Evolutionary conservation across 2,329 filamentous ascomycete species (phyloP), one percentile per base, ranked within the genome.

Genomic region (Echinosphaeria canescens): DNA sequence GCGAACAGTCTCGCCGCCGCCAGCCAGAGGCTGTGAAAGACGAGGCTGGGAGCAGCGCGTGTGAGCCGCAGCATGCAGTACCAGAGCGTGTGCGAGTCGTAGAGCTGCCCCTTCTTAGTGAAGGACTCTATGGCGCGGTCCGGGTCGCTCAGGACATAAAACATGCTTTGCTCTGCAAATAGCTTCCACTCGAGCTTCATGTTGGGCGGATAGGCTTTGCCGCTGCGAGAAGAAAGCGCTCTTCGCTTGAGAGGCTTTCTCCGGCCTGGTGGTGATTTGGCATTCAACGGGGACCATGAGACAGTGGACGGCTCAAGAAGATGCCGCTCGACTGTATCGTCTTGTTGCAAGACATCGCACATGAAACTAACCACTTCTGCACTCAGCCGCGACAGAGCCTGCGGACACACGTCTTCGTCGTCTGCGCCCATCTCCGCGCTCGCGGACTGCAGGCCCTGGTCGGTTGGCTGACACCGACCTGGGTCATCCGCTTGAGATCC

Each of bases 11-110:
- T 54, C 6, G 55, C 59, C 2, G 67, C 53, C 5, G 64, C 63
- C 34, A 64, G 51, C 71, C 71, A 76, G 5, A 75, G 49, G 36
- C 64, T 69, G 38, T 73, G 62, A 27, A 72, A 60, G 3, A 74
- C 64, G 13, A 73, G 41, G 25, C 50, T 62, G 4, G 66, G 62
- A 11, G 59, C 55, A 23, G 59, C 54, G 26, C 63, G 53, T 5
- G 60, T 67, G 42, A 74, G 47, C 29, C 61, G 59, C 29, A 69
- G 45, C 54, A 70, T 67, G 37, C 60, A 64, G 38, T 68, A 71
- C 64, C 62, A 74, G 2, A 69, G 46, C 10, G 58, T 63, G 27
- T 66, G 63, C 1, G 66, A 70, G 40, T 73, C 64, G 29, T 65
- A 55, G 1, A 67, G 41, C 24, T 56, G 52, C 9, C 53, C 56